phyloP scores from a whole-genome alignment of 106 monocot species.

The Apostasia ramifera region DNA sequence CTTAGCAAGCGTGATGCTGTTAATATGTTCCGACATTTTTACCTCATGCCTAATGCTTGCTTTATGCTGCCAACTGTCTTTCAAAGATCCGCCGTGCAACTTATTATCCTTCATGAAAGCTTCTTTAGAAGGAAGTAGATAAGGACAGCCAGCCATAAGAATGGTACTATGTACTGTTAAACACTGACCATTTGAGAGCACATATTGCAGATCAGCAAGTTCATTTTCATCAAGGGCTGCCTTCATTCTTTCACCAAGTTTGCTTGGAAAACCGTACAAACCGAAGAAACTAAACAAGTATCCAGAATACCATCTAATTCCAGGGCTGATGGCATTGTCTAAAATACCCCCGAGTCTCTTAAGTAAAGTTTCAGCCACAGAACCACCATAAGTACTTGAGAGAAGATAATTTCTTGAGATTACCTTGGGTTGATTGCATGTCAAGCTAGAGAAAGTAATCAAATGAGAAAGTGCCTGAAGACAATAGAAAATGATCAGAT shows the following conservation, averaged over 20 bases:
- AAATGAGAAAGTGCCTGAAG: conserved; percentile 72
- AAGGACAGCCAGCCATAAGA: conserved; percentile 52
- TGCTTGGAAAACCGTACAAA: conserved; percentile 56
- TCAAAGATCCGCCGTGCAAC: conserved; percentile 8
- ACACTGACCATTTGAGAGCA: conserved; percentile 34
- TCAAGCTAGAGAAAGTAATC: conserved; percentile 17
- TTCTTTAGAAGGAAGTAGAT: conserved; percentile 41
- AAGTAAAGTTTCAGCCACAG: conserved; percentile 20
- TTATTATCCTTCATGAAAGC: conserved; percentile 8
- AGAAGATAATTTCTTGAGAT: conserved; percentile 1
- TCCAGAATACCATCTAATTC: conserved; percentile 41
- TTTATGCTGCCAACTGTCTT: neutral
- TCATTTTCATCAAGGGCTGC: conserved; percentile 39
- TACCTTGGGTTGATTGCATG: conserved; percentile 17
- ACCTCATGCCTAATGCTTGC: conserved; percentile 23
- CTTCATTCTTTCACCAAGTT: conserved; percentile 49
- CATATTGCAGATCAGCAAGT: conserved; percentile 56
- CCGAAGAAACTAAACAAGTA: conserved; percentile 67
- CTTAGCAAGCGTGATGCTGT: conserved; percentile 35
- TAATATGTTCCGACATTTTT: conserved; percentile 61
- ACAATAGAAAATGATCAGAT: conserved; percentile 56
- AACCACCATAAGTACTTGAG: conserved; percentile 9
- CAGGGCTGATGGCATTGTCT: conserved; percentile 22
- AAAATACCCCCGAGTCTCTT: conserved; percentile 34
- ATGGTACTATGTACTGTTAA: conserved; percentile 54